Conservation (phyloP, 2,329 filamentous ascomycete genomes). For the Madurella fahalii region DNA sequence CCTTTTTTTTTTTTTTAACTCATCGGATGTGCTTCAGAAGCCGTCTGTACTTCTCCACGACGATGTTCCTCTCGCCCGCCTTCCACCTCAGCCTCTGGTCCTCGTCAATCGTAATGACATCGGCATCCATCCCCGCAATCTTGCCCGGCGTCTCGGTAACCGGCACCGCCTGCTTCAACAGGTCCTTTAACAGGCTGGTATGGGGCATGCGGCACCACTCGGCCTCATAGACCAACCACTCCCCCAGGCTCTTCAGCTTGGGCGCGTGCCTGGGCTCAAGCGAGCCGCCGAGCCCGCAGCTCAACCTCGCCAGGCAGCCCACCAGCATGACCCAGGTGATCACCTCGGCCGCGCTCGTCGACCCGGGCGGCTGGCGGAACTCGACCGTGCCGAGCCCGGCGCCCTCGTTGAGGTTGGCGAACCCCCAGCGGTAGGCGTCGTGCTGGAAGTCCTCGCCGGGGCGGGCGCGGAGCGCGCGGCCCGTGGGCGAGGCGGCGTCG, state of each 20-base stretch:
- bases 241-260: conserved; percentile 17
- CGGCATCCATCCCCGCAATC: conserved; percentile 13
- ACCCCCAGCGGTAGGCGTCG: conserved; percentile 23
- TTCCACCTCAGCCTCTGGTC: conserved; percentile 19
- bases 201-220: conserved; percentile 11
- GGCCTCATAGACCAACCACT: conserved; percentile 25
- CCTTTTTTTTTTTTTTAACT: background rate
- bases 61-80: conserved; percentile 18
- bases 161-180: conserved; percentile 20
- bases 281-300: conserved; percentile 13
- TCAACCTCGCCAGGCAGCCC: conserved; percentile 23
- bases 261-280: conserved; percentile 15
- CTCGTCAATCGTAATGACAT: conserved; percentile 19
- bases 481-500: conserved; percentile 19
- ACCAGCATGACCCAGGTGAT: conserved; percentile 24
- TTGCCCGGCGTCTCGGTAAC: conserved; percentile 1
- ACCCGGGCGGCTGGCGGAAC: conserved; percentile 24
- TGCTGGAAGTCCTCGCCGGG: conserved; percentile 18
- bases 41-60: conserved; percentile 18
- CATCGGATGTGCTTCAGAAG: conserved; percentile 8
- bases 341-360: conserved; percentile 14
- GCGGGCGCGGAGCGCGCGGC: conserved; percentile 12
- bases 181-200: conserved; percentile 13
- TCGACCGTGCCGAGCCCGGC: conserved; percentile 19
- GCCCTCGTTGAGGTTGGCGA: conserved; percentile 14